phyloP scores from a whole-genome alignment of 805 yeast genomes.

The Candida takata region DNA sequence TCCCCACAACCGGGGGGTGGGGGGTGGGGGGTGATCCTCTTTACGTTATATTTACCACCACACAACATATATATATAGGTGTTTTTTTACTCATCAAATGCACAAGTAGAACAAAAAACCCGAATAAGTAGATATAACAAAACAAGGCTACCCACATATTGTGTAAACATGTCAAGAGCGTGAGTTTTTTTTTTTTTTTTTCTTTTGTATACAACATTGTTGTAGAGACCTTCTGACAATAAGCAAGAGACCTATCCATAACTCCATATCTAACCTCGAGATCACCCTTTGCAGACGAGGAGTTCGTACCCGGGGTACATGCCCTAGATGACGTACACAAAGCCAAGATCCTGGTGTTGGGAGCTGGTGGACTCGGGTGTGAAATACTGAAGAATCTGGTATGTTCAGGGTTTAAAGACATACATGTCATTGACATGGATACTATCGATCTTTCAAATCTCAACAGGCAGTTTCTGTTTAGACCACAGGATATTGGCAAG shows the following conservation, averaged over 20 bases:
- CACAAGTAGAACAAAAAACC: no score
- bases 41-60: no score
- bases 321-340: constrained; percentile 20
- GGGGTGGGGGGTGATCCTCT: no score
- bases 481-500: constrained; percentile 73
- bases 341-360: constrained; percentile 49
- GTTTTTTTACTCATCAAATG: no score
- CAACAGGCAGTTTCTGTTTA: constrained; percentile 84
- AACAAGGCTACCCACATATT: no score
- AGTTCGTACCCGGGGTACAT: constrained; percentile 27
- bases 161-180: no score
- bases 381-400: constrained; percentile 77
- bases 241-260: constrained; percentile 12
- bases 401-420: constrained; percentile 65
- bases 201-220: no score
- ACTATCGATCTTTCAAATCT: constrained; percentile 87
- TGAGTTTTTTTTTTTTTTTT: no score
- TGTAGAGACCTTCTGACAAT: no score
- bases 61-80: no score
- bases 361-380: constrained; percentile 96
- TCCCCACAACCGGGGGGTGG: no score
- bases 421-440: constrained; percentile 85
- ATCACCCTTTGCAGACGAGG: constrained; percentile 32
- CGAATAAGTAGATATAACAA: no score
- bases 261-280: constrained; percentile 19